Conservation (phyloP, 345 rosid species). For the Isatis tinctoria region DNA sequence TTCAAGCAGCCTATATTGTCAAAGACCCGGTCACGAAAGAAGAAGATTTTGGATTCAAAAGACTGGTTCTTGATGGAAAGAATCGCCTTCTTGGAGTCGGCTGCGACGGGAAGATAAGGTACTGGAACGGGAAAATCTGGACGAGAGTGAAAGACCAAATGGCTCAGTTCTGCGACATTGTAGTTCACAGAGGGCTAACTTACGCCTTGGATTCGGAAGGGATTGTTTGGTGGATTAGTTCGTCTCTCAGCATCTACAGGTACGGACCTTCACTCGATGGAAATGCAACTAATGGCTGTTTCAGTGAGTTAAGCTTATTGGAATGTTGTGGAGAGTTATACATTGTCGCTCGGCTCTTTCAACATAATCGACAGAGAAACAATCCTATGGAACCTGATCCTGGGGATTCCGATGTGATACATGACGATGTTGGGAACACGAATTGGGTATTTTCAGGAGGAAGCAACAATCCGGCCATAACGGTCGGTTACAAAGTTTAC, state of each 20-base stretch:
- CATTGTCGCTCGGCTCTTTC: too few species aligned
- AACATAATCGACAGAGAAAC: too few species aligned
- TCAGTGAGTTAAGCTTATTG: not conserved
- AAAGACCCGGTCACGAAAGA: not conserved
- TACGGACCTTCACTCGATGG: not conserved
- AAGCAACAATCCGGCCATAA: too few species aligned
- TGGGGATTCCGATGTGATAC: too few species aligned
- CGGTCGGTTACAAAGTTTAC: constrained; percentile 26
- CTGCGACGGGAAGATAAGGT: not conserved
- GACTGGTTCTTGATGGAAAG: not conserved
- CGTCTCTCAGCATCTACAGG: not conserved
- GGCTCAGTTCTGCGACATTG: not conserved
- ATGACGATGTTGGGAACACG: too few species aligned
- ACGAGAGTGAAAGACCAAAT: not conserved
- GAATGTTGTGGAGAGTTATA: constrained; percentile 1
- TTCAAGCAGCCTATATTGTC: not conserved
- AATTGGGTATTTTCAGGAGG: too few species aligned
- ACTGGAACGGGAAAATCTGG: not conserved
- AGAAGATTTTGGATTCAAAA: not conserved
- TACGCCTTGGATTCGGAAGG: not conserved
- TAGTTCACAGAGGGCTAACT: not conserved
- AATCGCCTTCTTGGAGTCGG: not conserved
- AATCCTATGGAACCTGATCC: too few species aligned
- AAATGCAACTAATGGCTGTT: not conserved
- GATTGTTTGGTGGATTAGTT: not conserved